Conservation (phyloP, 164 flowering plant genomes). For the Euptelea pleiosperma region DNA sequence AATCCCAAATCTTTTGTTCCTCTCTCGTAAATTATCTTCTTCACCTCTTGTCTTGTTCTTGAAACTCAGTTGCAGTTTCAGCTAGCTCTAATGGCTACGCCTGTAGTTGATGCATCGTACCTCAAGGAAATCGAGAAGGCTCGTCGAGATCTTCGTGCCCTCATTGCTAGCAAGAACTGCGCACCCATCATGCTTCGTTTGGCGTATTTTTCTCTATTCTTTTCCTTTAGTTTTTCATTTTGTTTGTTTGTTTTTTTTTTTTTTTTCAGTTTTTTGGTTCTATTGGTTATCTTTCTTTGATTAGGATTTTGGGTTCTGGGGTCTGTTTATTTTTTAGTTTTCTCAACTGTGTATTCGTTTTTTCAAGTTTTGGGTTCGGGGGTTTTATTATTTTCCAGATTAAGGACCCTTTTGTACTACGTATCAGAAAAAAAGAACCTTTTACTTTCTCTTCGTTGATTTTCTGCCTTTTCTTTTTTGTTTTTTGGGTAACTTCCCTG, state of each 20-base stretch:
- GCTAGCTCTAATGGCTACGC: conserved; percentile 73
- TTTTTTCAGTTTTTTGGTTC: not conserved
- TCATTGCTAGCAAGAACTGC: conserved; percentile 73
- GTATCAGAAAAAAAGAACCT: too few species aligned
- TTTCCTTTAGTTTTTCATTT: not conserved
- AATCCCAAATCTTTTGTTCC: too few species aligned
- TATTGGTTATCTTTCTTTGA: too few species aligned
- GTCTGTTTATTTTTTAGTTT: too few species aligned
- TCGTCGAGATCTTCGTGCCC: conserved; percentile 92
- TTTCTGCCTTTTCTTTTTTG: not conserved
- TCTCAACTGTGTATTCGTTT: not conserved
- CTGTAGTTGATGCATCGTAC: conserved; percentile 68
- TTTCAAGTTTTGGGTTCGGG: not conserved
- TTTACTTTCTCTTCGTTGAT: not conserved
- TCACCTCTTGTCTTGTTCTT: too few species aligned
- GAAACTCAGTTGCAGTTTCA: too few species aligned
- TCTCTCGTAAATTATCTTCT: too few species aligned
- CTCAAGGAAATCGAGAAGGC: conserved; percentile 80
- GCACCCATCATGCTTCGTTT: conserved; percentile 97
- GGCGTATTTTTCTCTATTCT: conserved; percentile 51
- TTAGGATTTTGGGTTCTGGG: too few species aligned
- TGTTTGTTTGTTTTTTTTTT: not conserved
- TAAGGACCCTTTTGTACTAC: too few species aligned
- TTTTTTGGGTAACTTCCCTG: not conserved
- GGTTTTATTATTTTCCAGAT: too few species aligned